phyloP scores from a whole-genome alignment of 495 filamentous ascomycete genomes.

The Collariella sp. region DNA sequence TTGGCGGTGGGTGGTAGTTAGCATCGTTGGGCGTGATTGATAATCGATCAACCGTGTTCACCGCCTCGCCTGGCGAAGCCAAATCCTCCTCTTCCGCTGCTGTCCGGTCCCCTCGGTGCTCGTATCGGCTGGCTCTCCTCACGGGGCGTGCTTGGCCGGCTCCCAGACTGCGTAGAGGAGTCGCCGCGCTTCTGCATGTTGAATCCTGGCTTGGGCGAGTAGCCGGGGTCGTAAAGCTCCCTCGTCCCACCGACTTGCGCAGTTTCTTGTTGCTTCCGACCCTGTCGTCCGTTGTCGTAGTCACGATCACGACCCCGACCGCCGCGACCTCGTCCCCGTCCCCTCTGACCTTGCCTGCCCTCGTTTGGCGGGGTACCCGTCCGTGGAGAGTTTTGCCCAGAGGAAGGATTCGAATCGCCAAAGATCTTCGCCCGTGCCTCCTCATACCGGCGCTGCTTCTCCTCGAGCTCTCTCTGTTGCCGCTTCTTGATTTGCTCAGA shows the following conservation, averaged over 20 bases:
- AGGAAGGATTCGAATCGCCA: conserved; percentile 52
- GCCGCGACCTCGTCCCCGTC: conserved; percentile 15
- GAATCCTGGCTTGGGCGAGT: conserved; percentile 51
- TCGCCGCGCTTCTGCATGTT: conserved; percentile 43
- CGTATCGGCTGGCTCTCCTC: conserved; percentile 50
- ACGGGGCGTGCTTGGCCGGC: conserved; percentile 39
- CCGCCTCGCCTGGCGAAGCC: conserved; percentile 40
- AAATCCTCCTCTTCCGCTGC: conserved; percentile 65
- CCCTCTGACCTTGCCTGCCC: conserved; percentile 23
- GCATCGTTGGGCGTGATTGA: conserved; percentile 5
- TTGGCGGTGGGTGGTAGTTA: conserved; percentile 83
- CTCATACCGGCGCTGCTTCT: conserved; percentile 82
- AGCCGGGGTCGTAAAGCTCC: conserved; percentile 67
- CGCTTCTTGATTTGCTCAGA: conserved; percentile 64
- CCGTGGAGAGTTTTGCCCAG: conserved; percentile 39
- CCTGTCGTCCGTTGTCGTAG: conserved; percentile 10
- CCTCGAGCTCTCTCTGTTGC: conserved; percentile 67
- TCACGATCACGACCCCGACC: conserved; percentile 20
- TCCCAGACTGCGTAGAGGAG: conserved; percentile 34
- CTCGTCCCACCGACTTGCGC: conserved; percentile 23
- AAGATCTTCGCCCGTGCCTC: conserved; percentile 80
- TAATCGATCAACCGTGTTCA: conserved; percentile 30
- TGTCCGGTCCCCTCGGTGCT: conserved; percentile 65
- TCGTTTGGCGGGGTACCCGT: conserved; percentile 54
- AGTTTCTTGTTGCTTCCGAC: conserved; percentile 13